Evolutionary conservation across 2,329 filamentous ascomycete species (phyloP).

Genomic region (Dactylellina cionopaga): DNA sequence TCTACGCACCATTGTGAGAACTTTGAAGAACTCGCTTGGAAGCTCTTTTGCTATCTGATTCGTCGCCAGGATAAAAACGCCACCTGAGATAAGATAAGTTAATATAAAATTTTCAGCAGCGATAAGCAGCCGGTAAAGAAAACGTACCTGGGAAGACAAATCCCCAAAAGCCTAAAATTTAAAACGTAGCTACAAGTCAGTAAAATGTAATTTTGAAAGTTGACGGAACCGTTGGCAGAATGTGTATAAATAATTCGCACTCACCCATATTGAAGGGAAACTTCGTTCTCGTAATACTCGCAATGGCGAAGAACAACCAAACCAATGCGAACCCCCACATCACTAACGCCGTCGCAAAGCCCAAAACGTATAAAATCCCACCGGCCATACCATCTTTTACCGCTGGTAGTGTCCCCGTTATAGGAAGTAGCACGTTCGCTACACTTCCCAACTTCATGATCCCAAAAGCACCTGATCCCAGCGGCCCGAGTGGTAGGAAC

Average conservation of each 20-base stretch:
- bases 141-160: constrained; percentile 52
- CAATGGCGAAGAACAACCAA: constrained; percentile 68
- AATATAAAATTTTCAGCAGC: not conserved
- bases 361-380: constrained; percentile 69
- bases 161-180: constrained; percentile 40
- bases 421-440: constrained; percentile 56
- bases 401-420: constrained; percentile 60
- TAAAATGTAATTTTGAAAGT: not conserved
- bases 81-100: constrained; percentile 56
- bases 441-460: constrained; percentile 66
- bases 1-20: constrained; percentile 66
- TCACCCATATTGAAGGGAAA: constrained; percentile 73
- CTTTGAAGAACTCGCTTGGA: constrained; percentile 67
- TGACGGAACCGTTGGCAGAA: too few relatives aligned
- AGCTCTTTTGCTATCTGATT: constrained; percentile 66
- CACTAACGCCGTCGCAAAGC: constrained; percentile 66
- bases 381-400: constrained; percentile 61
- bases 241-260: constrained; percentile 71
- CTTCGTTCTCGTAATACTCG: constrained; percentile 62
- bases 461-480: constrained; percentile 71
- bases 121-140: not conserved
- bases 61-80: constrained; percentile 67
- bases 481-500: constrained; percentile 73
- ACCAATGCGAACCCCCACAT: constrained; percentile 69
- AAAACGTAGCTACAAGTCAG: constrained; percentile 18